These are phyloP conservation scores for Crucihimalaya himalaica DNA, from an alignment of 345 rosid genomes.

Conservation along the genomic window DNA sequence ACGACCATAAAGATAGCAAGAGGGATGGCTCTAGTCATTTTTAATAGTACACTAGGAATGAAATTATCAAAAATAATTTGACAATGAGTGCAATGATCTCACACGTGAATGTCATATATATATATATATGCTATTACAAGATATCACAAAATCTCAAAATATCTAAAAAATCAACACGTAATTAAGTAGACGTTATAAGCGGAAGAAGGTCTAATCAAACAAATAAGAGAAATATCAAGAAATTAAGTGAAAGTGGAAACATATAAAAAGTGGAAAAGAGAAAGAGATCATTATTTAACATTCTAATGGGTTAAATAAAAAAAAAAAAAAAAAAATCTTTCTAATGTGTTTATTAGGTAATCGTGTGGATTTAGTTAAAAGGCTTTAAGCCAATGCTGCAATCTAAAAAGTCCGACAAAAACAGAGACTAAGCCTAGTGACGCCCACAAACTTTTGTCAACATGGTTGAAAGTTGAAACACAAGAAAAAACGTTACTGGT, in stretches of 20 bases:
- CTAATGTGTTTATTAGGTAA: too few species aligned
- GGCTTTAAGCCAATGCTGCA: neutral
- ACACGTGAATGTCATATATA: neutral
- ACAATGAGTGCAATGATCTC: neutral
- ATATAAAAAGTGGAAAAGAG: neutral
- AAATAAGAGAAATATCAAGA: too few species aligned
- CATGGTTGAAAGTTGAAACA: too few species aligned
- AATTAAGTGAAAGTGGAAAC: neutral
- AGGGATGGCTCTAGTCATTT: neutral
- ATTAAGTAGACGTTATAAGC: neutral
- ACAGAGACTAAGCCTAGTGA: conserved; percentile 10
- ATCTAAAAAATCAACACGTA: neutral
- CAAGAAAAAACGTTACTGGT: too few species aligned
- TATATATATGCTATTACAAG: neutral
- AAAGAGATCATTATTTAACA: too few species aligned
- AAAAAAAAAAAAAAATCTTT: too few species aligned
- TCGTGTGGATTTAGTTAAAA: neutral
- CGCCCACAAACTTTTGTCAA: conserved; percentile 27
- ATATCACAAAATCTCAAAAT: neutral
- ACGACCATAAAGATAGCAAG: conserved; percentile 9
- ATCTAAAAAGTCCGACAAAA: neutral
- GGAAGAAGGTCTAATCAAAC: too few species aligned
- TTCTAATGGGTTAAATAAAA: too few species aligned
- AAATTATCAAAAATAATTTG: neutral
- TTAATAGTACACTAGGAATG: neutral